These are phyloP conservation scores for Hypoxylon lenormandii DNA, from an alignment of 495 filamentous ascomycete species.

Conservation along the genomic window DNA sequence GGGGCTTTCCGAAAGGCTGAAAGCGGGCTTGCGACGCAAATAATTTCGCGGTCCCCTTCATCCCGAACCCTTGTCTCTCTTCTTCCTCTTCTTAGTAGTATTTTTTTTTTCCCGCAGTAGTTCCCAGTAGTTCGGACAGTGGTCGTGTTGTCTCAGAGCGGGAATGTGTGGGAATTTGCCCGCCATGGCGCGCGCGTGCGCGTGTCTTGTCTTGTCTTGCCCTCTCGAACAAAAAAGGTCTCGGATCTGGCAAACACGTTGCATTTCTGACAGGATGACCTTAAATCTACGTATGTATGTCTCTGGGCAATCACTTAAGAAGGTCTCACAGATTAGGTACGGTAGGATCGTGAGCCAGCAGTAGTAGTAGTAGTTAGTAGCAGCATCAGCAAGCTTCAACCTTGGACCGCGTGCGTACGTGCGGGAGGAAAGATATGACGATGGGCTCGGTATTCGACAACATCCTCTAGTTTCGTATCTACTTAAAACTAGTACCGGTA, in stretches of 20 bases:
- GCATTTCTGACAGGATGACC: constrained; percentile 42
- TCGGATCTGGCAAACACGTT: constrained; percentile 44
- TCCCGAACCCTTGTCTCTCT: constrained; percentile 4
- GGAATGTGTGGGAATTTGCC: constrained; percentile 8
- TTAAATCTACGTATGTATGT: constrained; percentile 44
- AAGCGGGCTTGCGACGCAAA: constrained; percentile 30
- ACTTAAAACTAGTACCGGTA: constrained; percentile 27
- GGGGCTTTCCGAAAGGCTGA: constrained; percentile 24
- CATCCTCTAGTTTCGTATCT: constrained; percentile 18
- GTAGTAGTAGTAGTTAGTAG: too few relatives aligned
- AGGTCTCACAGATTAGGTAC: constrained; percentile 45
- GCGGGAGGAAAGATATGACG: constrained; percentile 31
- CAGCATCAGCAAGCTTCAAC: neutral
- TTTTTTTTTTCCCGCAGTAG: too few relatives aligned
- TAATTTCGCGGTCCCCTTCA: constrained; percentile 18
- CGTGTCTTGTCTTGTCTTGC: constrained; percentile 11
- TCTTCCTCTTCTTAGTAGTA: too few relatives aligned
- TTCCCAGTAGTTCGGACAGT: constrained; percentile 36
- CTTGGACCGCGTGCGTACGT: constrained; percentile 35
- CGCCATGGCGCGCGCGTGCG: too few relatives aligned
- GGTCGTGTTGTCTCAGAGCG: constrained; percentile 30
- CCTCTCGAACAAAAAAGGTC: constrained; percentile 21
- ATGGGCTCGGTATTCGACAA: constrained; percentile 17
- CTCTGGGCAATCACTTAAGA: constrained; percentile 26
- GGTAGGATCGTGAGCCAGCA: constrained; percentile 42